Evolutionary conservation across 1,284 basidiomycete genomes (phyloP), one percentile per base, ranked within the genome.

Genomic region (Microbotryum silenes-acaulis): DNA sequence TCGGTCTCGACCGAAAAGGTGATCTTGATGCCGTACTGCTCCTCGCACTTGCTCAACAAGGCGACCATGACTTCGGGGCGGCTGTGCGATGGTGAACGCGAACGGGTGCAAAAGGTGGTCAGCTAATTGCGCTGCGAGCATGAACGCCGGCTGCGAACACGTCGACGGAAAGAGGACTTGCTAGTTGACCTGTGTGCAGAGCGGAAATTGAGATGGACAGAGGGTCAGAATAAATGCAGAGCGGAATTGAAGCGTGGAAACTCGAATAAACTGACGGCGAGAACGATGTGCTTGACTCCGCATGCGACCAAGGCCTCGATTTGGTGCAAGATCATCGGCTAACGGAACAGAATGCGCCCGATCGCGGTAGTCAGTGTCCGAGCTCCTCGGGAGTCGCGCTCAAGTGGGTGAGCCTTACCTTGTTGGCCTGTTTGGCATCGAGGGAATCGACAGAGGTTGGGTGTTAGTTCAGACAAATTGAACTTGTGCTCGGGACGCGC

Each of bases 261-360:
- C 2, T 53, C 56, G 18, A 18, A 51, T 29, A 79, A 80, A 74
- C 79, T 80, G 72, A 81, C 79, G 44, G 79, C 79, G 57, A 81
- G 77, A 54, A 81, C 79, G 64, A 81, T 77, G 71, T 80, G 79
- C 70, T 77, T 80, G 71, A 81, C 79, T 57, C 79, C 79, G 79
- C 79, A 77, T 79, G 63, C 16, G 48, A 80, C 79, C 37, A 80
- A 75, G 59, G 79, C 73, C 68, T 80, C 79, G 66, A 81, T 79
- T 71, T 80, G 78, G 71, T 81, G 79, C 64, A 80, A 72, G 72
- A 79, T 60, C 37, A 42, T 42, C 37, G 37, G 37, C 37, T 42
- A 42, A 16, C 12, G 37, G 14, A 16, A 18, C 12, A 18, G 37
- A 10, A 18, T 6, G 37, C 12, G 6, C 14, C 10, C 37, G 37